Conservation (phyloP, 305 asterid species). For the Solanum hybrid region DNA sequence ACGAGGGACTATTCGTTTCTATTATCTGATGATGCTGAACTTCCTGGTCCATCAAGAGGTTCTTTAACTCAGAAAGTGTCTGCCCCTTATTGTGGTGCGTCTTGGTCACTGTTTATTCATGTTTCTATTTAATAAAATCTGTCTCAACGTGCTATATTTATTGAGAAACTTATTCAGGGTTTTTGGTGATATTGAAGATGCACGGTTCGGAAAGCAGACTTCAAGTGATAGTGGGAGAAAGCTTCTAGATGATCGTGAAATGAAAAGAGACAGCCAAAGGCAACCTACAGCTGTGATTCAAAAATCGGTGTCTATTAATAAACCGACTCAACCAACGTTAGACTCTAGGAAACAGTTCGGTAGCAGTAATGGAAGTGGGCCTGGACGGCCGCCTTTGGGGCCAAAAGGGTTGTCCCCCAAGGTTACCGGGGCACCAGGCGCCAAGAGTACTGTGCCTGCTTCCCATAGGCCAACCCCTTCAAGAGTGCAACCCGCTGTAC, state of each 20-base stretch:
- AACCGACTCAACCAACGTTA: conserved; percentile 13
- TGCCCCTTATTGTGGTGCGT: conserved; percentile 59
- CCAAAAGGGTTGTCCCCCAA: conserved; percentile 37
- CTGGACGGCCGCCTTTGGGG: conserved; percentile 67
- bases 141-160: conserved; percentile 24
- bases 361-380: conserved; percentile 55
- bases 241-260: conserved; percentile 30
- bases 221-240: conserved; percentile 35
- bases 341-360: conserved; percentile 43
- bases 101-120: conserved; percentile 17
- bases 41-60: conserved; percentile 46
- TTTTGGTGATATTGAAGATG: conserved; percentile 76
- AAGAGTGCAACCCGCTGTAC: conserved; percentile 22
- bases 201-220: conserved; percentile 31
- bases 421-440: conserved; percentile 24
- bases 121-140: conserved; percentile 11
- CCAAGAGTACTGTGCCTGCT: conserved; percentile 22
- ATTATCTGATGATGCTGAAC: conserved; percentile 68
- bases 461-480: conserved; percentile 29
- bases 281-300: conserved; percentile 35
- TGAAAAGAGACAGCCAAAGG: conserved; percentile 27
- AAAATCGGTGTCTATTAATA: conserved; percentile 22
- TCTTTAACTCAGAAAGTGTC: conserved; percentile 38
- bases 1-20: conserved; percentile 93
- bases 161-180: conserved; percentile 58